Percentiles rank a stretch among this genome's conserved stretches.
Evolutionary conservation across 2,329 filamentous ascomycete genomes (phyloP).

Genomic region (Paradendryphiella salina): DNA sequence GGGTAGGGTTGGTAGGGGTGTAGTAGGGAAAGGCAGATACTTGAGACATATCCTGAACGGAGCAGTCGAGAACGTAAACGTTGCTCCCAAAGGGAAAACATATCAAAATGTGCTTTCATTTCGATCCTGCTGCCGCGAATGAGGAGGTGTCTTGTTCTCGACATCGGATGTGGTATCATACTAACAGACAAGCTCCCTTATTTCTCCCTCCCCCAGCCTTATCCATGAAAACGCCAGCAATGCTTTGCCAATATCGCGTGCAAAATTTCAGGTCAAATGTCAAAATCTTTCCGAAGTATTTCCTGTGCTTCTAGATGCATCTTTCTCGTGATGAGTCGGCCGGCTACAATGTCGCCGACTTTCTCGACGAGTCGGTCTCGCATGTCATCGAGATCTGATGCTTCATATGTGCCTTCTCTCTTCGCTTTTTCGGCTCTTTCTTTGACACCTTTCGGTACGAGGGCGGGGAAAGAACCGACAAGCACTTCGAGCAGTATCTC

Average conservation of each 20-base stretch:
- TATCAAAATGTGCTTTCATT: too few relatives aligned
- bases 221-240: background rate
- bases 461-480: slow-evolving; percentile 57
- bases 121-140: too few relatives aligned
- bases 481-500: slow-evolving; percentile 64
- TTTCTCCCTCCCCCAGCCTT: background rate
- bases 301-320: slow-evolving; percentile 29
- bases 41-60: too few relatives aligned
- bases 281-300: slow-evolving; percentile 10
- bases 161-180: background rate
- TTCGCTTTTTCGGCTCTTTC: slow-evolving; percentile 46
- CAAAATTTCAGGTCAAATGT: background rate
- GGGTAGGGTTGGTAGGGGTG: background rate
- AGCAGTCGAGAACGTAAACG: too few relatives aligned
- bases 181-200: background rate
- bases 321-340: slow-evolving; percentile 37
- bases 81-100: too few relatives aligned
- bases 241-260: background rate
- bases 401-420: slow-evolving; percentile 43
- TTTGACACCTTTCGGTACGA: slow-evolving; percentile 38
- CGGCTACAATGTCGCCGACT: slow-evolving; percentile 47
- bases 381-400: slow-evolving; percentile 47
- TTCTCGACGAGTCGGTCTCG: slow-evolving; percentile 49
- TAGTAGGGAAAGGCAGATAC: too few relatives aligned
- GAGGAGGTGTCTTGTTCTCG: background rate